Evolutionary conservation across 176 grass and related monocot species (phyloP).

Genomic region (Oryza rufipogon): DNA sequence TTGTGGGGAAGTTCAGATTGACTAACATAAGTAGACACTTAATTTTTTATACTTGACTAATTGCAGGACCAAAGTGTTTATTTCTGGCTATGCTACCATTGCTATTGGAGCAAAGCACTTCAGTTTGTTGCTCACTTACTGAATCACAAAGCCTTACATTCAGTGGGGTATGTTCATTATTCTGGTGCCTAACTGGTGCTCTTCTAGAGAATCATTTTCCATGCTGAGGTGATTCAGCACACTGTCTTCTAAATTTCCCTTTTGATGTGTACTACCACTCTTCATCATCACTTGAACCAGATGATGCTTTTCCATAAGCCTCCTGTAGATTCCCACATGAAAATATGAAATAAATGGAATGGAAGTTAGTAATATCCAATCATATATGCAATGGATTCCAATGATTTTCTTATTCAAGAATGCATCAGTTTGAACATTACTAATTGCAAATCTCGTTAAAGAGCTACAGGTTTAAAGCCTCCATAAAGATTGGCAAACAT

Average conservation of each 20-base stretch:
- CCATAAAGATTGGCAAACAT: neutral
- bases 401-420: constrained; percentile 4
- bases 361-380: constrained; percentile 21
- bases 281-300: constrained; percentile 75
- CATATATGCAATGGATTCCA: neutral
- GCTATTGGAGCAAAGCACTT: constrained; percentile 47
- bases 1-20: constrained; percentile 1
- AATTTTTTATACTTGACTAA: constrained; percentile 50
- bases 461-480: neutral
- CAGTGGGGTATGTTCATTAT: constrained; percentile 39
- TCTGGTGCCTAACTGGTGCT: constrained; percentile 12
- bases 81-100: constrained; percentile 34
- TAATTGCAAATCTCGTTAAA: neutral
- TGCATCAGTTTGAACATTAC: neutral
- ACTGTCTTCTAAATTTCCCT: constrained; percentile 53
- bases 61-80: constrained; percentile 44
- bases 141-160: constrained; percentile 16
- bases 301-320: constrained; percentile 67
- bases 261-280: constrained; percentile 61
- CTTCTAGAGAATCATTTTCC: constrained; percentile 38
- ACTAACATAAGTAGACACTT: constrained; percentile 7
- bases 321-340: constrained; percentile 63
- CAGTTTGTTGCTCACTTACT: constrained; percentile 32
- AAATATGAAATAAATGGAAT: constrained; percentile 5
- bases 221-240: constrained; percentile 35